Evolutionary conservation across 2,329 filamentous ascomycete species (phyloP).

Genomic region (Mycosphaerella sp.): DNA sequence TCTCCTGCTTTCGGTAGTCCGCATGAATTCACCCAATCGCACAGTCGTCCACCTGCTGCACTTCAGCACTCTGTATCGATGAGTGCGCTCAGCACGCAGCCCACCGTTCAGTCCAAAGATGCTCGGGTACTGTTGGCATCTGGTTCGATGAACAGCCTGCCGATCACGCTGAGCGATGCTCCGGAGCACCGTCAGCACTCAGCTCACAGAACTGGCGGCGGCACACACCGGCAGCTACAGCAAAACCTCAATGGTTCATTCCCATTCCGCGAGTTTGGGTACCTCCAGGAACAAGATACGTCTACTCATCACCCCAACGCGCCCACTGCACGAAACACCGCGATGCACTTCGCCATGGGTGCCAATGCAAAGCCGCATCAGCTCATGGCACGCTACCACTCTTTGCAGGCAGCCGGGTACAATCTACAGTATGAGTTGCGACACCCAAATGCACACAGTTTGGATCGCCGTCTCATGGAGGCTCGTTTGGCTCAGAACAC

Average conservation of each 20-base stretch:
- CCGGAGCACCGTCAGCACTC: background rate
- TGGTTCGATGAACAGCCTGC: constrained; percentile 11
- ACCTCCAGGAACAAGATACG: background rate
- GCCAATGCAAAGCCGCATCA: background rate
- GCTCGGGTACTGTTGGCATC: constrained; percentile 6
- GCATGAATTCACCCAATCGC: background rate
- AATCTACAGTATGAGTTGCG: background rate
- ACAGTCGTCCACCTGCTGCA: background rate
- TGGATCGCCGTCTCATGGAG: background rate
- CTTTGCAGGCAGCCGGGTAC: constrained; percentile 11
- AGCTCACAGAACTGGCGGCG: background rate
- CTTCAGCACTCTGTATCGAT: constrained; percentile 14
- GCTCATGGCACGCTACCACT: constrained; percentile 11
- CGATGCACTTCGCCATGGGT: background rate
- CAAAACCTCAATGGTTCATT: background rate
- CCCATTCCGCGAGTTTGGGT: background rate
- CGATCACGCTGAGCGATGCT: background rate
- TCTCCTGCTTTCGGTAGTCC: background rate
- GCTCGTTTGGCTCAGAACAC: constrained; percentile 4
- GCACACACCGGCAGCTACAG: background rate
- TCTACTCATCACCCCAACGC: background rate
- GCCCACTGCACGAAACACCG: background rate
- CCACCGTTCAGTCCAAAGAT: background rate
- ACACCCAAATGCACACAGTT: background rate
- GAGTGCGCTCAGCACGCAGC: constrained; percentile 2